Evolutionary conservation across 176 grass and related monocot genomes (phyloP).

Genomic region (Chloris gayana): DNA sequence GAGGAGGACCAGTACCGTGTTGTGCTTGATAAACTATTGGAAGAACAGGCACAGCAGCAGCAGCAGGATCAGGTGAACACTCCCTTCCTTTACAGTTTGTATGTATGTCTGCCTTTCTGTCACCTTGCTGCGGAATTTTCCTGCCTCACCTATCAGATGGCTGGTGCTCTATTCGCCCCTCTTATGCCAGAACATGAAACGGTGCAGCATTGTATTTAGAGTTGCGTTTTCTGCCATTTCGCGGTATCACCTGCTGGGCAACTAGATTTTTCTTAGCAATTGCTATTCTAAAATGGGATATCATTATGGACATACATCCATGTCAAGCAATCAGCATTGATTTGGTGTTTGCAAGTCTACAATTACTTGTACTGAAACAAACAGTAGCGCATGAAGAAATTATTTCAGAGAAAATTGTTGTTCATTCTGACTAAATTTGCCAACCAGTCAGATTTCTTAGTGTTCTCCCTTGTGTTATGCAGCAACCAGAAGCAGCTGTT

Average conservation of each 20-base stretch:
- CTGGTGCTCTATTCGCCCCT: background rate
- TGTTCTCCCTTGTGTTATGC: background rate
- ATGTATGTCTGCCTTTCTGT: background rate
- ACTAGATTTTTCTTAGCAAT: background rate
- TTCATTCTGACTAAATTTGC: background rate
- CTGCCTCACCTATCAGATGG: background rate
- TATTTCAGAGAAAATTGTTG: background rate
- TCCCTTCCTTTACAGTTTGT: background rate
- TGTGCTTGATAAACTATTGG: conserved; percentile 11
- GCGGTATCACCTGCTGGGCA: background rate
- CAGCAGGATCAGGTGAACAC: conserved; percentile 2
- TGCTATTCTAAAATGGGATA: background rate
- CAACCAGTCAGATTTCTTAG: background rate
- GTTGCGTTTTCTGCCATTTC: background rate
- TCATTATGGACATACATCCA: background rate
- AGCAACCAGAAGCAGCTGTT: background rate
- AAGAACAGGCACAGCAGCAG: background rate
- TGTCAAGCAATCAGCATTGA: background rate
- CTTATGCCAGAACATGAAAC: background rate
- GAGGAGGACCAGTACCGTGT: conserved; percentile 22
- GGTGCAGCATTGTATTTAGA: background rate
- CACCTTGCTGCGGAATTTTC: background rate
- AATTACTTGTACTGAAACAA: background rate
- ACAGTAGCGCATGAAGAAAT: background rate
- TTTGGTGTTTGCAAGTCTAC: background rate